A percentile compares a stretch with the other conserved stretches of the same genome.
Evolutionary conservation across 306 rosid genomes (phyloP).

Genomic region (peach (Prunus persica)): DNA sequence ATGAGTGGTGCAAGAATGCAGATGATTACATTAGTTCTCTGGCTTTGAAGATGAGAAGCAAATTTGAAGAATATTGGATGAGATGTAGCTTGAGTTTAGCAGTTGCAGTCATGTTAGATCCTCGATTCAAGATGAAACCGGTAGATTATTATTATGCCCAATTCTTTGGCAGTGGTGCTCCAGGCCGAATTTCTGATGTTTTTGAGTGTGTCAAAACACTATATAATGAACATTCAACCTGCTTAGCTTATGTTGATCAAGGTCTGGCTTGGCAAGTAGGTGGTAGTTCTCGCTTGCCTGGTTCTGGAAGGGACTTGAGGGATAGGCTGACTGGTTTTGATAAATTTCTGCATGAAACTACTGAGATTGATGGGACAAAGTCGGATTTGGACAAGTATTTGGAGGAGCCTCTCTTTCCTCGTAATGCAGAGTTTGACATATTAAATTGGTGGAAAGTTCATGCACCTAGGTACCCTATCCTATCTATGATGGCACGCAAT

Average conservation of each 20-base stretch:
- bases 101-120: slow-evolving; percentile 91
- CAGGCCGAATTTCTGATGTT: slow-evolving; percentile 60
- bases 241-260: slow-evolving; percentile 78
- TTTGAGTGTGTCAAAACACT: slow-evolving; percentile 70
- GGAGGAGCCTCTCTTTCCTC: slow-evolving; percentile 95
- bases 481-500: slow-evolving; percentile 97
- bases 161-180: slow-evolving; percentile 64
- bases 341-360: slow-evolving; percentile 81
- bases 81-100: slow-evolving; percentile 85
- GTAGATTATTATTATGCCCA: slow-evolving; percentile 88
- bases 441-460: slow-evolving; percentile 99
- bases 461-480: slow-evolving; percentile 89
- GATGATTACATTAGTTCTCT: slow-evolving; percentile 63
- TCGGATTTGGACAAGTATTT: slow-evolving; percentile 90
- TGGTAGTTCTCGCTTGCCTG: slow-evolving; percentile 44
- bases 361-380: slow-evolving; percentile 69
- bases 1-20: slow-evolving; percentile 84
- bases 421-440: slow-evolving; percentile 70
- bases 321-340: slow-evolving; percentile 95
- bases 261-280: slow-evolving; percentile 77
- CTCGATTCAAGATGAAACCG: slow-evolving; percentile 90
- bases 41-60: slow-evolving; percentile 69
- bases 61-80: slow-evolving; percentile 95
- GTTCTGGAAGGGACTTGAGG: slow-evolving; percentile 59
- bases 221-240: slow-evolving; percentile 78